Evolutionary conservation across 768 basidiomycete genomes (phyloP), one percentile per base, ranked within the genome.

Genomic region (Phlegmacium glaucopus): DNA sequence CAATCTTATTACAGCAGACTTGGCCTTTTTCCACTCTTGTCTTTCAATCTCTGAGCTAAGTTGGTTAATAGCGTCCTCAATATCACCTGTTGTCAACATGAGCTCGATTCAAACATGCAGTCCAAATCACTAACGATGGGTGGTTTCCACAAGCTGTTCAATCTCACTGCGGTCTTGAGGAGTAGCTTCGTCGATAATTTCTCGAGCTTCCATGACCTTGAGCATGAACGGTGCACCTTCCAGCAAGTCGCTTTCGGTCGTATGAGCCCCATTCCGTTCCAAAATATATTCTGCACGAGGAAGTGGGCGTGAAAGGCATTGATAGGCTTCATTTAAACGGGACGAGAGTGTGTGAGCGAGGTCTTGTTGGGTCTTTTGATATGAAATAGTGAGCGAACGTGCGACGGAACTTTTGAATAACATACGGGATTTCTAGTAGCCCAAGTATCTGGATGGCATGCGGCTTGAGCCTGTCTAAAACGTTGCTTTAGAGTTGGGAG

Each of bases 391-490:
- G 28, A n/a, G 39, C 44, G 45, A 26, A 27, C 11, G 32, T 36
- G 39, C 15, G 12, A 57, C 27, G 22, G 39, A 25, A 32, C 49
- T 41, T 45, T 38, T 13, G 29, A 47, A 35, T 44, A 16, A 68
- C 65, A 59, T 66, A 87, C 88, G 50, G 76, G 65, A 47, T 82
- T 81, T 58, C 79, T 76, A 26, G 80, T 77, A 28, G 82, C 77
- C 86, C 89, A 95, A 10, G 82, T 75, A 62, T 97, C 94, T 0
- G 94, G 94, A 70, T 97, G 94, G 43, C 90, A 83, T 16, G 80
- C 69, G 16, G 81, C 74, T 60, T 95, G 94, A 3, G 87, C 79
- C 39, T 76, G 69, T 28, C 87, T 70, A 62, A 91, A 94, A 25
- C 77, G 75, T 29, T 71, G 68, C 62, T 82, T 85, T 49, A 96